Evolutionary conservation across 192 early-diverging fungal species (phyloP).

Genomic region (Entomortierella beljakovae): DNA sequence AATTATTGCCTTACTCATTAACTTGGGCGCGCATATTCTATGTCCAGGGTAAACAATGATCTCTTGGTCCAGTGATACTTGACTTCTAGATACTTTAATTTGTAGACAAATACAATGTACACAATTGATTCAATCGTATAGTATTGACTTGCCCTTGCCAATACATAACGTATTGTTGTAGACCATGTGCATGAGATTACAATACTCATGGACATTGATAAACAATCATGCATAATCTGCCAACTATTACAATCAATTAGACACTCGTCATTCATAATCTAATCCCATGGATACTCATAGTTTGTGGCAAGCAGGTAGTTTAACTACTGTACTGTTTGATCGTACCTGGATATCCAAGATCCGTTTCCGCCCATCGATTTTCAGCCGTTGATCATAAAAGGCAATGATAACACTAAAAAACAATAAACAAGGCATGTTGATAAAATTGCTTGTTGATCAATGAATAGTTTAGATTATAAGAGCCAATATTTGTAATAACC

Average conservation of each 20-base stretch:
- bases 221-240: conserved; percentile 16
- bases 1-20: background rate
- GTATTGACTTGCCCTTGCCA: too few relatives aligned
- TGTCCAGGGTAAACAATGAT: background rate
- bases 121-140: too few relatives aligned
- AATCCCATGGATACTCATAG: conserved; percentile 15
- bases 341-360: background rate
- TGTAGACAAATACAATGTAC: too few relatives aligned
- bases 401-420: background rate
- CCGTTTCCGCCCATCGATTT: background rate
- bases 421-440: background rate
- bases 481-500: background rate
- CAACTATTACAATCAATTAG: background rate
- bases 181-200: background rate
- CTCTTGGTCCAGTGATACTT: background rate
- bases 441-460: background rate
- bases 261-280: conserved; percentile 7
- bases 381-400: background rate
- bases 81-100: background rate
- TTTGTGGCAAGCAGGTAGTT: background rate
- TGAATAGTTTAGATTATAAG: conserved; percentile 1
- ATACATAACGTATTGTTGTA: background rate
- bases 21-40: background rate
- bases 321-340: background rate
- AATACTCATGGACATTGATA: background rate